Evolutionary conservation across 768 basidiomycete species (phyloP), one percentile per base, ranked within the genome.

Genomic region (Suillus sp.): DNA sequence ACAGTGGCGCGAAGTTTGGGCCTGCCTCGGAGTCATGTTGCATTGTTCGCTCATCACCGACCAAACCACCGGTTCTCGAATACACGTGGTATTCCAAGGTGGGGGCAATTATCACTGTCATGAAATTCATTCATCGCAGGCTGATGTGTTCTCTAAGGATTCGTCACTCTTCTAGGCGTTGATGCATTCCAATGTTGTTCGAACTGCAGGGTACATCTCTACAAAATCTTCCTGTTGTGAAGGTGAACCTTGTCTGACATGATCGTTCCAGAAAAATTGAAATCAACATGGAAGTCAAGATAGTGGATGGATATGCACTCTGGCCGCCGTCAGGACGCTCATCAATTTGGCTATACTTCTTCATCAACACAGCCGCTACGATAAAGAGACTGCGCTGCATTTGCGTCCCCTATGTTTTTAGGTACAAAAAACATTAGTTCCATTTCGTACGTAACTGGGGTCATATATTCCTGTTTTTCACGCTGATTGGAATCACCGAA

Each of bases 201-300:
- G 38, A 40, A 37, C 25, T 40, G 38, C 37, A 57, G 56, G 56
- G 37, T 25, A 20, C 37, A 56, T 38, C 22, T 22, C 22, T 37
- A 25, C 34, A 25, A 22, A 37, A 25, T 18, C 25, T 57, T 27
- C 55, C 16, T 10, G 8, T 27, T 57, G 37, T 57, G 37, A 27
- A 18, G 3, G 37, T 57, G 25, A 40, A 53, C 20, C 32, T 53
- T 53, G 51, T 34, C 51, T 53, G 25, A 27, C 25, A 27, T 13
- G 37, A 57, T 57, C 56, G 56, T 57, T 30, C 25, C 38, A 40
- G 56, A 57, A 57, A 56, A 56, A 25, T 9, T n/a, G n/a, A 32
- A 5, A 57, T 20, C 27, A 57, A 6, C 25, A 20, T 20, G 3
- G 25, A 42, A 30, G 55, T 38, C 37, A 27, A 16, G 55, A 56